Evolutionary conservation across 1,139 yeast genomes (phyloP), one percentile per base, ranked within the genome.

Genomic region (Blastobotrys aristatus): DNA sequence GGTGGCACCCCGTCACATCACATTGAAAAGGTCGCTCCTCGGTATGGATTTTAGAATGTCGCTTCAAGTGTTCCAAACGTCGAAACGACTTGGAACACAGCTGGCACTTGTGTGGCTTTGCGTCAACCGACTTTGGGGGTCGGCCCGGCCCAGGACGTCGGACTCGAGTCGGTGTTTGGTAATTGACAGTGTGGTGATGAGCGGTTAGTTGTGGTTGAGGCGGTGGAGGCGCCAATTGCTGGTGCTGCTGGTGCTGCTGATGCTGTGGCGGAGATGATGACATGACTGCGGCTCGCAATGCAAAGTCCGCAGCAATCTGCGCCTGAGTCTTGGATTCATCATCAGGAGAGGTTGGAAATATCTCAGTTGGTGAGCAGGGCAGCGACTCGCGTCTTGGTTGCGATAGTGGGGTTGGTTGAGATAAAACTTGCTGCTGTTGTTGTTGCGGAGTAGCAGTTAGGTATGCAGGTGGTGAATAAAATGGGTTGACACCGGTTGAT

Each of bases 21-120:
- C 97, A 90, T 49, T 74, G 75, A 61, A 77, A 89, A 4, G 96
- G 96, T 55, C 92, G 84, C 60, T 88, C 96, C 49, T 82, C 77
- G 8, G 95, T 84, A 69, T 90, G 97, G 43, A 90, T 82, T 65
- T 90, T 79, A 75, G 84, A 73, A 65, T 90, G 97, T 55, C 97
- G 75, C 63, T 88, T 86, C 48, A 90, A 87, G 70, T 92, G 96
- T 61, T 92, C 96, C 31, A 94, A 90, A 52, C 97, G 75, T 63
- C 87, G 90, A 72, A 90, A 90, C 59, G 95, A 82, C 52, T 88
- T 72, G n/a, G 85, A 83, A 57, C 73, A 69, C 44, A 58, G 53
- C 29, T 50, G 53, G 70, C 97, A 89, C 44, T 54, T 55, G 57
- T 59, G 72, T 65, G 68, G 67, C 63, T 62, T 63, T 57, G 50